phyloP scores from a whole-genome alignment of 805 yeast genomes.

The Kazachstania kunashirensis region DNA sequence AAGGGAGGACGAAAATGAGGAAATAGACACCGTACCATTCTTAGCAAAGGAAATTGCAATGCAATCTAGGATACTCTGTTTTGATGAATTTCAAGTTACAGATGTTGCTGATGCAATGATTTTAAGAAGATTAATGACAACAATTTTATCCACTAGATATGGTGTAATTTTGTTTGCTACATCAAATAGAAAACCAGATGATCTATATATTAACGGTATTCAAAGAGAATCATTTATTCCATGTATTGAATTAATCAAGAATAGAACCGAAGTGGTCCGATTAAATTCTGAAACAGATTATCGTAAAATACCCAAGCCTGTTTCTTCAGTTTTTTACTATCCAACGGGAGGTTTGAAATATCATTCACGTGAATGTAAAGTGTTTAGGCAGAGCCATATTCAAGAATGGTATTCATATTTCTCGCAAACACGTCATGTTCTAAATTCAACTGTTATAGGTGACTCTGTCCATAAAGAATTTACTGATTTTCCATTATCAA shows the following conservation, averaged over 20 bases:
- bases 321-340: slow-evolving; percentile 65
- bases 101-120: slow-evolving; percentile 99
- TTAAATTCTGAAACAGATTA: slow-evolving; percentile 91
- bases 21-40: slow-evolving; percentile 67
- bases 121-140: slow-evolving; percentile 60
- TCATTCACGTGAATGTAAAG: slow-evolving; percentile 39
- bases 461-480: slow-evolving; percentile 11
- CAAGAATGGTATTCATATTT: slow-evolving; percentile 74
- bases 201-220: slow-evolving; percentile 84
- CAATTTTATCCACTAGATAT: slow-evolving; percentile 58
- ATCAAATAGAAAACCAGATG: slow-evolving; percentile 91
- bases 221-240: slow-evolving; percentile 90
- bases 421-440: slow-evolving; percentile 40
- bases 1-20: background rate
- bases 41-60: slow-evolving; percentile 77
- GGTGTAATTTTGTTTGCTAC: slow-evolving; percentile 90
- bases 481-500: slow-evolving; percentile 34
- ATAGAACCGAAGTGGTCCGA: slow-evolving; percentile 63
- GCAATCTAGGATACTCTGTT: slow-evolving; percentile 70
- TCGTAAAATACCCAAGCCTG: slow-evolving; percentile 76
- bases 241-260: slow-evolving; percentile 71
- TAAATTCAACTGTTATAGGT: slow-evolving; percentile 10
- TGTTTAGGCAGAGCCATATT: slow-evolving; percentile 50
- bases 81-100: slow-evolving; percentile 96
- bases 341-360: slow-evolving; percentile 58